Conservation (phyloP, 1,139 yeast genomes). For the Hemisphaericaspora xylofermentans region DNA sequence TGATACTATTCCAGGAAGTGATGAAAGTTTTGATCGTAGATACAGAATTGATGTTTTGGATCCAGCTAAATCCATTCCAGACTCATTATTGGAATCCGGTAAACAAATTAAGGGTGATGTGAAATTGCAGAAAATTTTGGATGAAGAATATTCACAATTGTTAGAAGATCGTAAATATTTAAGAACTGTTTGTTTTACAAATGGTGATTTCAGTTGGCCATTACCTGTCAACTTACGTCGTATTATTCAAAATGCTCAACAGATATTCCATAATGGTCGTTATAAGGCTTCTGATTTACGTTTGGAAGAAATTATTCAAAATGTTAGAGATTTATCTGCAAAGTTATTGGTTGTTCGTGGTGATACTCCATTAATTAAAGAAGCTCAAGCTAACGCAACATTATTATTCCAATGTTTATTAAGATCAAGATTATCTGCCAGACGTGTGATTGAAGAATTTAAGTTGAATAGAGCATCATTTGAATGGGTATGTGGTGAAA, state of each 20-base stretch:
- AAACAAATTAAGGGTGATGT: conserved; percentile 90
- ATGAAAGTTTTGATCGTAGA: conserved; percentile 75
- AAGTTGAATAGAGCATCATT: conserved; percentile 82
- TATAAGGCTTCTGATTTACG: conserved; percentile 88
- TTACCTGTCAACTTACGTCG: conserved; percentile 96
- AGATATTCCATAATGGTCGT: conserved; percentile 91
- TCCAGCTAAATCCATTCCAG: conserved; percentile 59
- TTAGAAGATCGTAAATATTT: conserved; percentile 73
- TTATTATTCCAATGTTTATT: conserved; percentile 85
- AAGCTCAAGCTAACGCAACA: conserved; percentile 93
- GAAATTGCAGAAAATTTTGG: conserved; percentile 74
- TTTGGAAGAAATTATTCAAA: conserved; percentile 71
- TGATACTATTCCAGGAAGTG: conserved; percentile 94
- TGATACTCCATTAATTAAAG: conserved; percentile 64
- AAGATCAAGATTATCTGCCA: conserved; percentile 87
- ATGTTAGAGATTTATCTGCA: conserved; percentile 69
- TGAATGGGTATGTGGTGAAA: conserved; percentile 94
- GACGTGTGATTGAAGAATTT: conserved; percentile 90
- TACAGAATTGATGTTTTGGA: conserved; percentile 88
- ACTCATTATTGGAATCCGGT: conserved; percentile 81
- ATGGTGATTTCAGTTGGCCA: conserved; percentile 97
- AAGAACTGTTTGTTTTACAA: conserved; percentile 78
- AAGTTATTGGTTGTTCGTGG: conserved; percentile 84
- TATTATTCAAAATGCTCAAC: conserved; percentile 95
- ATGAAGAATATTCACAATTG: conserved; percentile 81